phyloP scores from a whole-genome alignment of 352 stramenopile species.

The Phytophthora fragariaefolia region DNA sequence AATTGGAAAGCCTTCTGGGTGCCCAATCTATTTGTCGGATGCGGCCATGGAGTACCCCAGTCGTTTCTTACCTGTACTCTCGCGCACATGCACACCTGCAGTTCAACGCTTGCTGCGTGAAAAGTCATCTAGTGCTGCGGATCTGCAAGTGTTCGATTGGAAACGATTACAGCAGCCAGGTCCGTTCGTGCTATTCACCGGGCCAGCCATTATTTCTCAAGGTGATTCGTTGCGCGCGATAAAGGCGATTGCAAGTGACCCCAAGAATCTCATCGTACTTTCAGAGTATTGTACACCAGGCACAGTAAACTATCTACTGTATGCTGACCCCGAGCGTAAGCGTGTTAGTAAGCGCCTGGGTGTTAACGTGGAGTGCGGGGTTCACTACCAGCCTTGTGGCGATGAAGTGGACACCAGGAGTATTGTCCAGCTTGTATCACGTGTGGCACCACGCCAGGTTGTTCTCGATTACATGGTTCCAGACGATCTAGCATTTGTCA shows the following conservation, averaged over 20 bases:
- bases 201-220: conserved; percentile 74
- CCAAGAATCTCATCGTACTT: conserved; percentile 86
- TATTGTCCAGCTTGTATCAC: conserved; percentile 76
- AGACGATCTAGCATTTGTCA: conserved; percentile 74
- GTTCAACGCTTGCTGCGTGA: conserved; percentile 47
- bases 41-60: conserved; percentile 64
- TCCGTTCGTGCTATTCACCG: conserved; percentile 83
- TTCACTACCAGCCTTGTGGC: conserved; percentile 86
- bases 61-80: conserved; percentile 64
- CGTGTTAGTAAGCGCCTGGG: conserved; percentile 76
- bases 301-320: conserved; percentile 85
- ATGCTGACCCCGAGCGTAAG: conserved; percentile 75
- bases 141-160: conserved; percentile 73
- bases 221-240: conserved; percentile 75
- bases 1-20: conserved; percentile 29
- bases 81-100: conserved; percentile 61
- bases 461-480: conserved; percentile 67
- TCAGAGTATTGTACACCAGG: conserved; percentile 84
- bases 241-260: conserved; percentile 64
- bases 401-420: conserved; percentile 89
- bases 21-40: conserved; percentile 78
- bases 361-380: conserved; percentile 72
- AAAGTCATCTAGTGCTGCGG: conserved; percentile 16
- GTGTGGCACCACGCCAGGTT: conserved; percentile 65
- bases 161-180: conserved; percentile 65